Percentiles rank a stretch among this genome's conserved stretches.
Evolutionary conservation across 202 grass and related monocot genomes (phyloP).

Genomic region (Saccharum hybrid): DNA sequence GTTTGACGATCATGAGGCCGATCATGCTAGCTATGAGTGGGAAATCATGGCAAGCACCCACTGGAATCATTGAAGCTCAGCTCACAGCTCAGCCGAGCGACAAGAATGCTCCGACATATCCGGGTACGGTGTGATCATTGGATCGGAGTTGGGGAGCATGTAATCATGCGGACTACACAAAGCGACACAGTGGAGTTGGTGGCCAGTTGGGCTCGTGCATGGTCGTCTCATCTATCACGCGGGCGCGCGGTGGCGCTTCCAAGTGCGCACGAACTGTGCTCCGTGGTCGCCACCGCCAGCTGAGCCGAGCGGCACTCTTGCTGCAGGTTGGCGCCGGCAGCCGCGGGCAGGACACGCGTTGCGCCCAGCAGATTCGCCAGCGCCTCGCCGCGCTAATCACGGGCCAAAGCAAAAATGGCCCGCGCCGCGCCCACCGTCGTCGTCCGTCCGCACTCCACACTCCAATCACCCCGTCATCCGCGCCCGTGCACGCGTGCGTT

Average conservation of each 20-base stretch:
- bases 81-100: not conserved
- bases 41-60: no score
- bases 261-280: no score
- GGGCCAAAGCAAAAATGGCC: not conserved
- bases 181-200: no score
- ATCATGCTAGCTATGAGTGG: no score
- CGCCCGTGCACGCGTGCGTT: no score
- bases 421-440: not conserved
- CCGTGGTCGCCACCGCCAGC: not conserved
- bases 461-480: no score
- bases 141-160: conserved; percentile 3
- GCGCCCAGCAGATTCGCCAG: not conserved
- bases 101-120: not conserved
- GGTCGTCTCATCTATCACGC: no score
- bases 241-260: no score
- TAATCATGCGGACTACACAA: not conserved
- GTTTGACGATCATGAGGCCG: not conserved
- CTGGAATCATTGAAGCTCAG: not conserved
- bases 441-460: no score
- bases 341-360: not conserved
- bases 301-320: not conserved
- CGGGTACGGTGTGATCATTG: not conserved
- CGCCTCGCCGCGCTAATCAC: not conserved
- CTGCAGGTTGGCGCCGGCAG: not conserved
- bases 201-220: no score